Evolutionary conservation across 345 rosid genomes (phyloP).

Genomic region (Raphanus raphanistrum): DNA sequence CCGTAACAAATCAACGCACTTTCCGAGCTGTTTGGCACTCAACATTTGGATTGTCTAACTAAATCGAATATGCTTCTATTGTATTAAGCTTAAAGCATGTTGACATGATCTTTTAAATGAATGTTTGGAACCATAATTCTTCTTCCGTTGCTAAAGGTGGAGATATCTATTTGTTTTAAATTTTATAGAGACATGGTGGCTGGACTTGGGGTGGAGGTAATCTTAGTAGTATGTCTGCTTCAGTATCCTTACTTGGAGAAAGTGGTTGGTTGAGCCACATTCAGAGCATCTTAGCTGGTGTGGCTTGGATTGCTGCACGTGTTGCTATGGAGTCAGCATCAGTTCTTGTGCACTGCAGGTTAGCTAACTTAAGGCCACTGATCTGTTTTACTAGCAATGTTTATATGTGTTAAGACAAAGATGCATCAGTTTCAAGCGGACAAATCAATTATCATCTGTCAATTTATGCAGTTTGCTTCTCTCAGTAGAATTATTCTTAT

Average conservation of each 20-base stretch:
- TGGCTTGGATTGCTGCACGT: conserved; percentile 97
- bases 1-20: not conserved
- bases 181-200: conserved; percentile 90
- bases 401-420: conserved; percentile 12
- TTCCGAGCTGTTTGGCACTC: not conserved
- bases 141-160: conserved; percentile 13
- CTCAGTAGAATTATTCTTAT: conserved; percentile 17
- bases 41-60: conserved; percentile 2
- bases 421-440: conserved; percentile 22
- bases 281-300: conserved; percentile 95
- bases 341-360: conserved; percentile 99
- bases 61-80: conserved; percentile 10
- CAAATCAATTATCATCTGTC: not conserved
- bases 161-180: conserved; percentile 31
- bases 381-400: conserved; percentile 14
- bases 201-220: conserved; percentile 99
- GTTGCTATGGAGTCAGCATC: conserved; percentile 91
- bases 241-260: conserved; percentile 95
- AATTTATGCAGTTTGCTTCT: conserved; percentile 10
- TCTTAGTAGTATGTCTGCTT: conserved; percentile 99
- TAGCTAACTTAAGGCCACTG: conserved; percentile 24
- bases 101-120: conserved; percentile 21
- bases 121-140: conserved; percentile 12
- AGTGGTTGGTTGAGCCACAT: conserved; percentile 98
- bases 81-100: conserved; percentile 10